These are phyloP conservation scores for Penicillium ucsense DNA, from an alignment of 495 filamentous ascomycete species.

Conservation along the genomic window DNA sequence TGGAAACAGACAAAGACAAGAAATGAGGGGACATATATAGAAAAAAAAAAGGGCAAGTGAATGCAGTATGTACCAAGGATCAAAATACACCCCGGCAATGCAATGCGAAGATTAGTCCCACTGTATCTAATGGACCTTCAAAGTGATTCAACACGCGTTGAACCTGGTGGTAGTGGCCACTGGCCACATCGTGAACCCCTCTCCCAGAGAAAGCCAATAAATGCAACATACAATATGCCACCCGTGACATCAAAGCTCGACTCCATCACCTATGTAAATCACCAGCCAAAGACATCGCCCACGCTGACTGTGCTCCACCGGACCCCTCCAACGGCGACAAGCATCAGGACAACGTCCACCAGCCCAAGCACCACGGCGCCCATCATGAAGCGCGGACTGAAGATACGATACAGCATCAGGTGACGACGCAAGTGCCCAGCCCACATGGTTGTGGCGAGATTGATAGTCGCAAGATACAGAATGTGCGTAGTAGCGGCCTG, in stretches of 20 bases:
- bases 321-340: slow-evolving; percentile 60
- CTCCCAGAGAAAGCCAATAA: too few relatives aligned
- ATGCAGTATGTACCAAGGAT: too few relatives aligned
- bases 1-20: too few relatives aligned
- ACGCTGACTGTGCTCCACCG: slow-evolving; percentile 67
- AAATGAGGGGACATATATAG: too few relatives aligned
- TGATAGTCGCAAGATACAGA: slow-evolving; percentile 70
- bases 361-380: slow-evolving; percentile 62
- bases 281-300: slow-evolving; percentile 82
- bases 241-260: neutral
- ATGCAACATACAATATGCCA: too few relatives aligned
- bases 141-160: too few relatives aligned
- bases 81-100: too few relatives aligned
- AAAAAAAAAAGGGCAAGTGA: too few relatives aligned
- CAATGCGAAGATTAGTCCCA: too few relatives aligned
- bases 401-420: slow-evolving; percentile 96
- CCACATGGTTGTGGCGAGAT: slow-evolving; percentile 77
- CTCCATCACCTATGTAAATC: neutral
- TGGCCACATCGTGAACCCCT: too few relatives aligned
- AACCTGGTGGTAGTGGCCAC: too few relatives aligned
- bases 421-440: slow-evolving; percentile 79
- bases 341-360: slow-evolving; percentile 63
- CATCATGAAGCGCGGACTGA: slow-evolving; percentile 81
- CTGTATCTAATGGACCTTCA: too few relatives aligned
- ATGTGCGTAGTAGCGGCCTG: slow-evolving; percentile 63